Evolutionary conservation across 257 asterid genomes (phyloP).

Genomic region (Solanum corneliomulleri): DNA sequence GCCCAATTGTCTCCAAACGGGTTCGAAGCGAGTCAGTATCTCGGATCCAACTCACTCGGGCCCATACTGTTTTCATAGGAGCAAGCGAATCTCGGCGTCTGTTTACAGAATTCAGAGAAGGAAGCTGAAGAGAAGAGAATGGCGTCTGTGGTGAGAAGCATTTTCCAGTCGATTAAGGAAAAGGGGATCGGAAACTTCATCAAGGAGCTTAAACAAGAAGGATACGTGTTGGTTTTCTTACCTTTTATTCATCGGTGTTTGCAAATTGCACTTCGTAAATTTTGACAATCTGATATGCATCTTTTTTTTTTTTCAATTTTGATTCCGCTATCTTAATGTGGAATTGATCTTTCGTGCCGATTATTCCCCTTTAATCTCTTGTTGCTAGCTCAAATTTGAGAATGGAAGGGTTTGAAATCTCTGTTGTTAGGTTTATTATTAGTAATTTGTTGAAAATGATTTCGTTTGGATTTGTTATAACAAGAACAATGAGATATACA

Average conservation of each 20-base stretch:
- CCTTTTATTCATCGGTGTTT: background rate
- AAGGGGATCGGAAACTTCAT: constrained; percentile 66
- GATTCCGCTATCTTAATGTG: background rate
- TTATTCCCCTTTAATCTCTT: background rate
- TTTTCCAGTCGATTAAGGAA: constrained; percentile 55
- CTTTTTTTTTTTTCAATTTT: background rate
- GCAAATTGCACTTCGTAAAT: background rate
- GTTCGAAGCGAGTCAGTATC: background rate
- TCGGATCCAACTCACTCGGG: background rate
- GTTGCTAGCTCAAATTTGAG: background rate
- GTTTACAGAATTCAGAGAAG: background rate
- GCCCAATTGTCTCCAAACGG: background rate
- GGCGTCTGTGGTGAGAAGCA: constrained; percentile 73
- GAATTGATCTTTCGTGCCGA: background rate
- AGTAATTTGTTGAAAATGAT: background rate
- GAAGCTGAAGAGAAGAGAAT: constrained; percentile 10
- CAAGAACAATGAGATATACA: background rate
- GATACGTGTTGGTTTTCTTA: constrained; percentile 47
- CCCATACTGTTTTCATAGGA: background rate
- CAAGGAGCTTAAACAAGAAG: constrained; percentile 65
- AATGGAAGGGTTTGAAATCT: constrained; percentile 5
- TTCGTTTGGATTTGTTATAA: background rate
- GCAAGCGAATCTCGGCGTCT: background rate
- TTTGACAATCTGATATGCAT: background rate
- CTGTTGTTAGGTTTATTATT: background rate